phyloP scores from a whole-genome alignment of 106 monocot species.

The Alisma plantagoaquatica region DNA sequence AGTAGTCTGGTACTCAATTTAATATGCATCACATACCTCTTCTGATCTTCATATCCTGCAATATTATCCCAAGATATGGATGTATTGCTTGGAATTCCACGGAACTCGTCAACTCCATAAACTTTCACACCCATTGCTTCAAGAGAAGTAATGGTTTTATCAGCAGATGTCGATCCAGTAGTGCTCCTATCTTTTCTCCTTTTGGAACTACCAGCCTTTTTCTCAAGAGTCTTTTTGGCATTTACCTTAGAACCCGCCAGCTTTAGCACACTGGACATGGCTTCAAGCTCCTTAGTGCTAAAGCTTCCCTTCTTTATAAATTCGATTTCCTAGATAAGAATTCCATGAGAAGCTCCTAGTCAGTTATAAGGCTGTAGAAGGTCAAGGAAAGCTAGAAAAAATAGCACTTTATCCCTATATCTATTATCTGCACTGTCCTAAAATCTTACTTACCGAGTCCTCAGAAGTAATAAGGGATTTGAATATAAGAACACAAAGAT shows the following conservation, averaged over 20 bases:
- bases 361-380: neutral
- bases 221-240: conserved; percentile 19
- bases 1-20: no score
- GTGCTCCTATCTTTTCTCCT: conserved; percentile 25
- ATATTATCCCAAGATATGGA: conserved; percentile 81
- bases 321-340: conserved; percentile 60
- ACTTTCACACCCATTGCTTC: conserved; percentile 95
- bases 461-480: conserved; percentile 69
- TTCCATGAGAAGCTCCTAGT: neutral
- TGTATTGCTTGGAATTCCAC: conserved; percentile 34
- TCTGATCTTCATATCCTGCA: conserved; percentile 95
- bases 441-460: conserved; percentile 62
- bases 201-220: conserved; percentile 21
- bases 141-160: conserved; percentile 54
- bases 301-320: conserved; percentile 86
- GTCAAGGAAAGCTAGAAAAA: conserved; percentile 2
- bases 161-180: conserved; percentile 21
- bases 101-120: conserved; percentile 61
- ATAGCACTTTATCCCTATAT: no score
- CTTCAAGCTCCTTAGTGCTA: conserved; percentile 63
- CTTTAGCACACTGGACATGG: conserved; percentile 56
- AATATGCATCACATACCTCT: conserved; percentile 57
- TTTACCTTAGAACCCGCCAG: conserved; percentile 40
- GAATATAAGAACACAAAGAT: conserved; percentile 73
- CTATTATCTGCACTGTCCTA: no score